Base-by-base conservation (phyloP, 768 basidiomycete species). In the Lactarius trivialis region DNA sequence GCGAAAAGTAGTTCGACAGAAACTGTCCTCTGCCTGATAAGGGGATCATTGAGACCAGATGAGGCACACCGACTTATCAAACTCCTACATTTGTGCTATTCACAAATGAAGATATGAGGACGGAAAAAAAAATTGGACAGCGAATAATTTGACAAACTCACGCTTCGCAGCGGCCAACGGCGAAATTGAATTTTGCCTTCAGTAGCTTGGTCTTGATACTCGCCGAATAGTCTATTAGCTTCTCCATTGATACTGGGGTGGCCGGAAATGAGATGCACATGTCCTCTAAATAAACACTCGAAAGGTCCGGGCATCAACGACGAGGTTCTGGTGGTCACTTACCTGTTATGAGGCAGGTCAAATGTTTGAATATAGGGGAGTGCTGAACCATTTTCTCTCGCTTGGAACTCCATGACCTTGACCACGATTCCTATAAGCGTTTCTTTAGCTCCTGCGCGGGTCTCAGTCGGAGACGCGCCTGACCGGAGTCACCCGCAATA, bases 1-100 rank as follows among this genome's bases (percentile, higher is more conserved):
- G 90, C 15, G 90, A 91, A 68, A 92, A 92, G 68, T 92, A 92
- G 68, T 89, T 87, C 5, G 90, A 86, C 54, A 92, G 74, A 4
- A 91, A 73, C 4, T 78, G 71, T 7, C 90, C 90, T 45, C 88
- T 82, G 67, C 82, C 89, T 91, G 60, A 32, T 17, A 14, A 52
- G 24, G 26, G 12, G 7, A 24, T 7, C 1, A 17, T 55, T 60
- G 64, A 60, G 57, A 64, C 45, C 3, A 24, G n/a, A 14, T n/a
- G n/a, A 8, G 61, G 43, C 55, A 41, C 14, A 50, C 7, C 0
- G 32, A 50, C 58, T 54, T 19, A 11, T 45, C 33, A n/a, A 58
- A 39, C 21, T 11, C 68, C 58, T 74, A 89, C 88, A 83, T 79
- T 85, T 88, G 68, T 89, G 85, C 89, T 91, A 67, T 36, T 68